These are phyloP conservation scores for Colletotrichum endophyticum DNA, from an alignment of 2,329 filamentous ascomycete genomes.

Conservation along the genomic window DNA sequence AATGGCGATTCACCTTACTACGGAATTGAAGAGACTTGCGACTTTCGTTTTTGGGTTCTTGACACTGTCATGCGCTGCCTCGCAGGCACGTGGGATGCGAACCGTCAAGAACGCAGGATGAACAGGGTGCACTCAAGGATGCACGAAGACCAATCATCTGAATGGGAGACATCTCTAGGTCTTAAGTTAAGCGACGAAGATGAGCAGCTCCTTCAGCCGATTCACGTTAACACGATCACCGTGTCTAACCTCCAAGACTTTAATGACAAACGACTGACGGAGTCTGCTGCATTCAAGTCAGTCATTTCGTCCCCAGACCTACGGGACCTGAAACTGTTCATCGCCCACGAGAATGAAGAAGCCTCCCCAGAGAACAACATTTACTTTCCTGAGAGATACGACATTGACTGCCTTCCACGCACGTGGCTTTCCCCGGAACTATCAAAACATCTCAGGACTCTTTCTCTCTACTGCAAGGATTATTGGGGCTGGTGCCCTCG, in stretches of 20 bases:
- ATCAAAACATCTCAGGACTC: neutral
- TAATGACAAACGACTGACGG: neutral
- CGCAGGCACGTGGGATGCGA: neutral
- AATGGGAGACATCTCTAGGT: neutral
- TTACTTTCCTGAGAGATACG: neutral
- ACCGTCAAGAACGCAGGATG: neutral
- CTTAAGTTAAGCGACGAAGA: neutral
- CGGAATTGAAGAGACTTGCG: neutral
- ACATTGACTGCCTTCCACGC: neutral
- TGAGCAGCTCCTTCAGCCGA: neutral
- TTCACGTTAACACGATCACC: neutral
- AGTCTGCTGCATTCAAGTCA: neutral
- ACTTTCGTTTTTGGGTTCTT: neutral
- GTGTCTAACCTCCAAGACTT: neutral
- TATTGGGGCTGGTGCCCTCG: neutral
- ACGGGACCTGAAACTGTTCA: neutral
- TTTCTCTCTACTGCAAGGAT: neutral
- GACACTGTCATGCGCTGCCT: neutral
- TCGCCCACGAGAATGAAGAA: neutral
- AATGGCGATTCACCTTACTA: neutral
- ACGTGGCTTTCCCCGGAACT: neutral
- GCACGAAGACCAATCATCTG: neutral
- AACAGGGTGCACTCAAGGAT: neutral
- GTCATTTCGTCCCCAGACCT: neutral
- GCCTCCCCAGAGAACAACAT: neutral